phyloP scores from a whole-genome alignment of 495 filamentous ascomycete species.

The Penicillium ochrochloron region DNA sequence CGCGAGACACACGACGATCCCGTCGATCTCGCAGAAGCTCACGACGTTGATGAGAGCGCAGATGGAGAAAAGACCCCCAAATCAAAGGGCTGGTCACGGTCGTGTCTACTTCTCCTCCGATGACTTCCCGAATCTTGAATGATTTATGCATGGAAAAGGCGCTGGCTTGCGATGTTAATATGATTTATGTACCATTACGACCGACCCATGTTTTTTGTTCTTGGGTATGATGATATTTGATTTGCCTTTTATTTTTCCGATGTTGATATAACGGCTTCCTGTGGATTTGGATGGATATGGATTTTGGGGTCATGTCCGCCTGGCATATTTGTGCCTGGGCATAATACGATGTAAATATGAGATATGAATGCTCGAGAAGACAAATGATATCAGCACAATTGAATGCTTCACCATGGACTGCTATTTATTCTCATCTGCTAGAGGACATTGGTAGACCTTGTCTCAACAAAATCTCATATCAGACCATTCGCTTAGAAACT shows the following conservation, averaged over 20 bases:
- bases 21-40: conserved; percentile 45
- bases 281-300: conserved; percentile 9
- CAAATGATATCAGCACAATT: not conserved
- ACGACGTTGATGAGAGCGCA: conserved; percentile 30
- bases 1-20: conserved; percentile 50
- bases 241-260: conserved; percentile 21
- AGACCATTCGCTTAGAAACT: not conserved
- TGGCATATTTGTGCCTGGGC: conserved; percentile 11
- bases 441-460: not conserved
- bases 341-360: conserved; percentile 42
- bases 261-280: conserved; percentile 23
- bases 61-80: conserved; percentile 8
- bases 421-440: not conserved
- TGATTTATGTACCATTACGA: conserved; percentile 45
- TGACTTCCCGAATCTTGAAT: not conserved
- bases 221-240: conserved; percentile 16
- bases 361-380: conserved; percentile 10
- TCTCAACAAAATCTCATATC: not conserved
- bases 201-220: conserved; percentile 25
- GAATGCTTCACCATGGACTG: not conserved
- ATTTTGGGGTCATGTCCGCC: conserved; percentile 21
- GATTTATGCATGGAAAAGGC: conserved; percentile 36
- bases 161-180: conserved; percentile 24
- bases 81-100: not conserved
- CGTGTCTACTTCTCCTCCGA: conserved; percentile 3